These are phyloP conservation scores for Mortierella sp. DNA, from an alignment of 371 early-diverging fungal genomes.

Conservation along the genomic window DNA sequence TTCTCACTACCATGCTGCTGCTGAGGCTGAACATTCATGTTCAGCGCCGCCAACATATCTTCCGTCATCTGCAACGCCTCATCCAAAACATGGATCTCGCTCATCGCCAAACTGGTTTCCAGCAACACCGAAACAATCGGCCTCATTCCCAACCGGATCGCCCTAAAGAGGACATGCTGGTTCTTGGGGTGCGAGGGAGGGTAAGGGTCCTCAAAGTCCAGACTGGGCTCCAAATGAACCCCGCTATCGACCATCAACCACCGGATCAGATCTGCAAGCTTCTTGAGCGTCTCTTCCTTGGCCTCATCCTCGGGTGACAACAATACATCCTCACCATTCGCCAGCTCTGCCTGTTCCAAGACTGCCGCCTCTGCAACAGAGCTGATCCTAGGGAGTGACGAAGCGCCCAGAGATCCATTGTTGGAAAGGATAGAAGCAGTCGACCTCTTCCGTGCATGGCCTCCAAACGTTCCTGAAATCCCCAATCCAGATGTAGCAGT, in stretches of 20 bases:
- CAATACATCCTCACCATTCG: slow-evolving; percentile 18
- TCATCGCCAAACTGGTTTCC: slow-evolving; percentile 50
- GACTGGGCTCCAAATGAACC: slow-evolving; percentile 25
- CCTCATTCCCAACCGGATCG: slow-evolving; percentile 52
- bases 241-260: slow-evolving; percentile 53
- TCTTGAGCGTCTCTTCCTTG: slow-evolving; percentile 49
- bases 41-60: slow-evolving; percentile 36
- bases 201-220: slow-evolving; percentile 38
- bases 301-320: slow-evolving; percentile 49
- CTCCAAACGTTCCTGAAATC: slow-evolving; percentile 25
- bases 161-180: slow-evolving; percentile 44
- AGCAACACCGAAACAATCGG: slow-evolving; percentile 49
- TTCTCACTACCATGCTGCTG: slow-evolving; percentile 12
- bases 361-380: slow-evolving; percentile 28
- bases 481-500: slow-evolving; percentile 30
- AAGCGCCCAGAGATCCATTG: slow-evolving; percentile 24
- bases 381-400: slow-evolving; percentile 27
- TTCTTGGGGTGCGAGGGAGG: slow-evolving; percentile 49
- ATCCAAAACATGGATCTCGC: slow-evolving; percentile 37
- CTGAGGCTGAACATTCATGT: slow-evolving; percentile 20
- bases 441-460: slow-evolving; percentile 36
- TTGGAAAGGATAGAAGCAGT: slow-evolving; percentile 30
- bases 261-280: slow-evolving; percentile 48
- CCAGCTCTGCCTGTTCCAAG: slow-evolving; percentile 18
- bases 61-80: slow-evolving; percentile 46